phyloP scores from a whole-genome alignment of 2,329 filamentous ascomycete genomes.

The Aspergillus awamori region DNA sequence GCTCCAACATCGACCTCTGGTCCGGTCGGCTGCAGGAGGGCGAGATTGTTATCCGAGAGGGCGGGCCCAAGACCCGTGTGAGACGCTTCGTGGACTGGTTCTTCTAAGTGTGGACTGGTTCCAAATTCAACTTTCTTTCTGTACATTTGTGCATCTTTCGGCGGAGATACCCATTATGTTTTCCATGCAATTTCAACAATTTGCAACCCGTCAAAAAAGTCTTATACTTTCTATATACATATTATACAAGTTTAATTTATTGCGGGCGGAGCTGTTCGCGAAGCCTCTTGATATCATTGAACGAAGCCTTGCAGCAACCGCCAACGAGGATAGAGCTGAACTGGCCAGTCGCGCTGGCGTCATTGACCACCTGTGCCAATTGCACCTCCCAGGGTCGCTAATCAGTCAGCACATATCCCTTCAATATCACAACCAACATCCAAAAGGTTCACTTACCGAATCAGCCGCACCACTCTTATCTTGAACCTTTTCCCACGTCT shows the following conservation, averaged over 20 bases:
- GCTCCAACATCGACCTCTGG: slow-evolving; percentile 34
- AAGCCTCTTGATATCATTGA: slow-evolving; percentile 39
- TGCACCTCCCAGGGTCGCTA: slow-evolving; percentile 42
- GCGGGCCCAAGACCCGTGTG: slow-evolving; percentile 24
- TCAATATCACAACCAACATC: not conserved
- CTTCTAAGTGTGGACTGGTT: slow-evolving; percentile 19
- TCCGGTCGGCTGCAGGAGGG: slow-evolving; percentile 37
- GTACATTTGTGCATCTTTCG: slow-evolving; percentile 25
- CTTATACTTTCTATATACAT: not conserved
- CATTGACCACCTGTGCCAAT: slow-evolving; percentile 38
- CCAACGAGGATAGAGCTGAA: slow-evolving; percentile 45
- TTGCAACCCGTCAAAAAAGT: not conserved
- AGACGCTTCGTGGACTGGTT: slow-evolving; percentile 32
- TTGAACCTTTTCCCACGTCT: slow-evolving; percentile 57
- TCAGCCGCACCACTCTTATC: slow-evolving; percentile 22
- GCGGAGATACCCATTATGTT: slow-evolving; percentile 20
- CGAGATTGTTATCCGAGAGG: slow-evolving; percentile 25
- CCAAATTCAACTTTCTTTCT: slow-evolving; percentile 9
- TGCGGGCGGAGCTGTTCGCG: slow-evolving; percentile 21
- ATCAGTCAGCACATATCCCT: slow-evolving; percentile 17
- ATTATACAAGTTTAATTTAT: not conserved
- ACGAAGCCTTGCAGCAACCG: slow-evolving; percentile 51
- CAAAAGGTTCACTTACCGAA: slow-evolving; percentile 13
- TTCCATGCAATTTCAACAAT: slow-evolving; percentile 10
- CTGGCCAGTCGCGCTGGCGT: slow-evolving; percentile 30